phyloP scores from a whole-genome alignment of 2,329 filamentous ascomycete species.

The Phaeoacremonium minimum region DNA sequence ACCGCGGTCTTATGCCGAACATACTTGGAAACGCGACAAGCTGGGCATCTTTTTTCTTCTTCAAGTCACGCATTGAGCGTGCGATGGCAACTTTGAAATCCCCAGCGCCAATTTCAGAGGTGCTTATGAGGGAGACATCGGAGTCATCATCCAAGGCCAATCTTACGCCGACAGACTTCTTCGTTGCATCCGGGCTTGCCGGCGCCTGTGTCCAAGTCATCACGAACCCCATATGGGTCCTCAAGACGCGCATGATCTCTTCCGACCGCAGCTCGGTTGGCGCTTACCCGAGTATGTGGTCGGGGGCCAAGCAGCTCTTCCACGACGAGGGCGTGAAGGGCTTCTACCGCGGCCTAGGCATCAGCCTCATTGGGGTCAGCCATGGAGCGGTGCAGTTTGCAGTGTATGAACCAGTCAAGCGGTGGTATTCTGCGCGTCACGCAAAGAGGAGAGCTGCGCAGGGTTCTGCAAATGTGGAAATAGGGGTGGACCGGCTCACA shows the following conservation, averaged over 20 bases:
- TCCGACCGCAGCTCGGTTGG: constrained; percentile 69
- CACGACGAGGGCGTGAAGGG: constrained; percentile 68
- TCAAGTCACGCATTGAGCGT: constrained; percentile 54
- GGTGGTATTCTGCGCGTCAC: constrained; percentile 47
- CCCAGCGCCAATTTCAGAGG: constrained; percentile 11
- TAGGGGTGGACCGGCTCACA: constrained; percentile 39
- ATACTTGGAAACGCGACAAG: constrained; percentile 84
- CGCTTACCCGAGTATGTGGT: constrained; percentile 75
- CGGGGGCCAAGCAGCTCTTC: constrained; percentile 65
- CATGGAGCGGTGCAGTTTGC: constrained; percentile 96
- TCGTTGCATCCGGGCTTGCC: constrained; percentile 66
- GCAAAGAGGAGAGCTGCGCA: constrained; percentile 12
- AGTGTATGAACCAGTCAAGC: constrained; percentile 74
- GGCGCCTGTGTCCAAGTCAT: constrained; percentile 74
- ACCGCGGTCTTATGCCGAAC: constrained; percentile 87
- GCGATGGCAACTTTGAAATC: constrained; percentile 30
- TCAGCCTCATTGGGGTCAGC: constrained; percentile 79
- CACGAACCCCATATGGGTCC: constrained; percentile 96
- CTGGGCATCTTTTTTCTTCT: constrained; percentile 91
- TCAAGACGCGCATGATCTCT: constrained; percentile 95
- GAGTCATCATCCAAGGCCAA: constrained; percentile 10
- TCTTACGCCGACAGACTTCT: constrained; percentile 69
- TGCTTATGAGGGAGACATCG: constrained; percentile 1
- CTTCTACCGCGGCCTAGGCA: constrained; percentile 83
- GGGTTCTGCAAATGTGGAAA: constrained; percentile 15